Percentiles rank a stretch among this genome's conserved stretches.
phyloP scores from a whole-genome alignment of 2,329 filamentous ascomycete species.

The Cytospora chrysosperma region DNA sequence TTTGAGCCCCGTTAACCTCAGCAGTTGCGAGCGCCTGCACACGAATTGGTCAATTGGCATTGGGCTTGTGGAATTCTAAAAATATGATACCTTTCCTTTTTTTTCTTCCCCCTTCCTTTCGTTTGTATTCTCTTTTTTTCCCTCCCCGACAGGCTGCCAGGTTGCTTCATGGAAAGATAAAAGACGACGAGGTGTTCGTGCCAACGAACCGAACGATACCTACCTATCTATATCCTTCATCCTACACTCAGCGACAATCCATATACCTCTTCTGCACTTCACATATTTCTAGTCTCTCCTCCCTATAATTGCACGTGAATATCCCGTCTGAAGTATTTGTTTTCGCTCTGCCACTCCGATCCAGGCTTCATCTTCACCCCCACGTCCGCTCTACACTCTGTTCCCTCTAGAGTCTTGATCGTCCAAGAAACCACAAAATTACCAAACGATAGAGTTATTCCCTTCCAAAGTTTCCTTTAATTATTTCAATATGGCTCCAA shows the following conservation, averaged over 20 bases:
- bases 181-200: not conserved
- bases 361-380: not conserved
- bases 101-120: no score
- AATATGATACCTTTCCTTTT: not conserved
- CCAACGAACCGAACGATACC: not conserved
- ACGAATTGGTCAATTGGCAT: not conserved
- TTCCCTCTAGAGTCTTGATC: no score
- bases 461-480: no score
- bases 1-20: not conserved
- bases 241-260: not conserved
- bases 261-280: not conserved
- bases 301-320: no score
- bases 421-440: not conserved
- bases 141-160: not conserved
- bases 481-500: constrained; percentile 11
- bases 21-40: not conserved
- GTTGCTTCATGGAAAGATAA: not conserved
- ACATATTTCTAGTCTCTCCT: not conserved
- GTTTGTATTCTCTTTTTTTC: not conserved
- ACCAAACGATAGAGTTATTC: not conserved
- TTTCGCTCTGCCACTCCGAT: not conserved
- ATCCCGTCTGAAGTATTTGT: not conserved
- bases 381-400: not conserved
- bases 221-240: not conserved
- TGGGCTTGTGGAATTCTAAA: not conserved